Base-by-base conservation (phyloP, 257 asterid species). In the Osmanthus fragrans region DNA sequence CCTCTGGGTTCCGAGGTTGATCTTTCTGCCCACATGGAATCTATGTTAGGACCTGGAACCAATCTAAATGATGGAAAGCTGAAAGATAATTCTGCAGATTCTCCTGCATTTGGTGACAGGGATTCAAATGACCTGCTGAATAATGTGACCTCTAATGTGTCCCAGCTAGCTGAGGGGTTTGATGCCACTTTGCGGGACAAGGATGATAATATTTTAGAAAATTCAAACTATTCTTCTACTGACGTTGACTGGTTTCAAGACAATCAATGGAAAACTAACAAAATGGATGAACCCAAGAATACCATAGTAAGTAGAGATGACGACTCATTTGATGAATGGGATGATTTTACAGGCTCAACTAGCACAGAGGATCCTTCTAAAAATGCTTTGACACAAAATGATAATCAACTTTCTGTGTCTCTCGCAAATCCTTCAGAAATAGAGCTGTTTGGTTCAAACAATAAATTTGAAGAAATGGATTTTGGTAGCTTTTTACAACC, bases 271-370 rank as follows among this genome's bases (percentile, higher is more conserved):
- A 88, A 81, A 83, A 79, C 85, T 47, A 82, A 60, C 71, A 54
- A 79, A 60, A 25, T 78, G 19, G 79, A 79, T 67, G 82, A 47
- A 69, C 81, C 86, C 60, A 74, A 74, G 64, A 87, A 69, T 73
- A 79, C 71, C 73, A 36, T 74, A 29, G 23, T 23, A 25, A 65
- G 49, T 39, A 68, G 58, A 76, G 88, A 88, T 47, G 89, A 80
- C 19, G 86, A 86, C 58, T 72, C 82, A 19, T 82, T 83, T 80
- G 90, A 80, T 70, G 95, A 85, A 6, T 92, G 98, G 98, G 77
- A 90, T 87, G 90, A 88, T 79, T 90, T 94, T 82, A 84, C 92
- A 4, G 85, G 88, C 85, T 86, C 91, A 54, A 74, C 86, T 71
- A 78, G 80, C 74, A 72, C 70, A 67, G 86, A 87, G 72, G 85